Base-by-base conservation (phyloP, 768 basidiomycete species). In the Leccinum imitatum region DNA sequence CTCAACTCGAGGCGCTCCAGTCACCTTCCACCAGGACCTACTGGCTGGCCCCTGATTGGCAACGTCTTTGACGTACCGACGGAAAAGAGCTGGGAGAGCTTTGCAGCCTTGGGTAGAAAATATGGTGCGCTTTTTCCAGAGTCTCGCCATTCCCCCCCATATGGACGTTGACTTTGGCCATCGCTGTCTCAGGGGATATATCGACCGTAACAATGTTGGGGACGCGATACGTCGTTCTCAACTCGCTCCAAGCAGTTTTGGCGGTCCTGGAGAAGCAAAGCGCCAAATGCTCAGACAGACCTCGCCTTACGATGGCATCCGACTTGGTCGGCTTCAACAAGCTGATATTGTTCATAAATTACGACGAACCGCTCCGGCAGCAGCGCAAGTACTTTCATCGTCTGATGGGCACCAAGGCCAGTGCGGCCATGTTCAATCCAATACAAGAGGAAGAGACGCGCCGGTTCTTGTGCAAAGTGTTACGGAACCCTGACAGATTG, bases 261-360 rank as follows among this genome's bases (percentile, higher is more conserved):
- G 82, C 80, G 55, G 69, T 87, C 21, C 72, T 87, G 27, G 84
- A 84, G 46, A 83, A 78, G 65, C 77, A 82, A 53, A 79, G 83
- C 55, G 66, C 77, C n/a, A 81, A 82, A 50, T 85, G 83, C 64
- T 84, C 84, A 14, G 30, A 67, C 27, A 62, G 70, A 55, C 62
- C 65, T 7, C 50, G 46, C 39, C 4, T 60, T 7, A 59, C 59
- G 19, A 67, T 71, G 70, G 59, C 58, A 17, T 6, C 21, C 6
- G 70, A 70, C 11, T 44, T 71, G 39, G 58, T 59, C 77, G 64
- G 63, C 1, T 53, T 55, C 35, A 2, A 6, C 1, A 50, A 63
- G 6, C 52, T 13, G 10, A 25, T 66, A 21, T 5, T 55, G 13
- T 72, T 66, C 3, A 31, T 46, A 0, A n/a, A 61, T 25, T 46